These are phyloP conservation scores for Noccaea caerulescens DNA, from an alignment of 345 rosid species.

Conservation along the genomic window DNA sequence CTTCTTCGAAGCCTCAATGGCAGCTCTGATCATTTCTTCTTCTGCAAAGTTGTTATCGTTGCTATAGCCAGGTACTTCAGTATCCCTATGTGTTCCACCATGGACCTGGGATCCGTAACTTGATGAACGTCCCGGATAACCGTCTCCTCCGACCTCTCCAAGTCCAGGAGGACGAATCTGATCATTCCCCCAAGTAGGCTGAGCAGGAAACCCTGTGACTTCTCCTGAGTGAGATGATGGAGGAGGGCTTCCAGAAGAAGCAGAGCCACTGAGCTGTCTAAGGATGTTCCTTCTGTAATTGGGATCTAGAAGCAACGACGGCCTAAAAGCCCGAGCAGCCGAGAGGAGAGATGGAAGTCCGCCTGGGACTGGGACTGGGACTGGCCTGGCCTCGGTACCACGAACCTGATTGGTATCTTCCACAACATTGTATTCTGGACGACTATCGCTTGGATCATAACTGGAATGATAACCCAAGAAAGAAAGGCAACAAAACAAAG, in stretches of 20 bases:
- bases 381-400: slow-evolving; percentile 41
- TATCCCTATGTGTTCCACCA: slow-evolving; percentile 46
- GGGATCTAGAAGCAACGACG: slow-evolving; percentile 74
- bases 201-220: slow-evolving; percentile 45
- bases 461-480: slow-evolving; percentile 46
- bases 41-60: slow-evolving; percentile 54
- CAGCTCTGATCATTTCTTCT: slow-evolving; percentile 75
- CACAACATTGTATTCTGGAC: slow-evolving; percentile 42
- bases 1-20: slow-evolving; percentile 77
- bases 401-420: slow-evolving; percentile 46
- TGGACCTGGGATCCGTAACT: slow-evolving; percentile 41
- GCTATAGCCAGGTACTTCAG: slow-evolving; percentile 36
- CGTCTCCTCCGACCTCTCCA: slow-evolving; percentile 41
- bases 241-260: slow-evolving; percentile 38
- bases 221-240: slow-evolving; percentile 47
- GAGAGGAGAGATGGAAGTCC: slow-evolving; percentile 63
- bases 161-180: slow-evolving; percentile 49
- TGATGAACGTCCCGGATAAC: slow-evolving; percentile 42
- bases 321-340: slow-evolving; percentile 71
- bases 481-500: slow-evolving; percentile 9
- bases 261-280: slow-evolving; percentile 59
- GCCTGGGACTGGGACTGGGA: slow-evolving; percentile 45
- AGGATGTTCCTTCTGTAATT: slow-evolving; percentile 66
- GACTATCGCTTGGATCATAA: slow-evolving; percentile 44
- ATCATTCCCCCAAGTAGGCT: slow-evolving; percentile 43